These are phyloP conservation scores for Blumeria hordei DNA, from an alignment of 2,329 filamentous ascomycete species.

Conservation along the genomic window DNA sequence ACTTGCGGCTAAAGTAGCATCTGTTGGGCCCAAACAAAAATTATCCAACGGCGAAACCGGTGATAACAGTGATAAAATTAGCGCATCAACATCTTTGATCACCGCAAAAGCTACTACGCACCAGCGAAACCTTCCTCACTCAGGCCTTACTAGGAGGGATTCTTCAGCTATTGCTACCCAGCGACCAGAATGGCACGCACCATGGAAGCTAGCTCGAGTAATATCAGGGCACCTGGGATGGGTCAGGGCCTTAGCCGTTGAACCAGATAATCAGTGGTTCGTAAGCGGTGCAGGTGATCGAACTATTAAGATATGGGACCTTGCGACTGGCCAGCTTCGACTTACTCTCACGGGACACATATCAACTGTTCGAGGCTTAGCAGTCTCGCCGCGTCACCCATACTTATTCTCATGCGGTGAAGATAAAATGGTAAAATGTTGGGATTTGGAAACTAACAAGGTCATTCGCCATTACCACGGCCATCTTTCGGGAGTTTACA, in stretches of 20 bases:
- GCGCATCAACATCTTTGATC: slow-evolving; percentile 31
- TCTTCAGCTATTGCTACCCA: slow-evolving; percentile 31
- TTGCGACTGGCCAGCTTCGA: slow-evolving; percentile 63
- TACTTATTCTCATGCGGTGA: slow-evolving; percentile 96
- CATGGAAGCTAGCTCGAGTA: slow-evolving; percentile 95
- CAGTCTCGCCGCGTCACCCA: slow-evolving; percentile 77
- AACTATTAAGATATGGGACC: slow-evolving; percentile 97
- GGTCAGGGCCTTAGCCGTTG: slow-evolving; percentile 73
- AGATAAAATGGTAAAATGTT: slow-evolving; percentile 99
- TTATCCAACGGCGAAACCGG: slow-evolving; percentile 26
- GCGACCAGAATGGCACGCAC: slow-evolving; percentile 86
- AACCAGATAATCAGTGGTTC: slow-evolving; percentile 95
- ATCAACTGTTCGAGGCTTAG: slow-evolving; percentile 74
- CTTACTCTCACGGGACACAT: slow-evolving; percentile 87
- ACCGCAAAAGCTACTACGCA: slow-evolving; percentile 29
- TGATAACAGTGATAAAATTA: slow-evolving; percentile 15
- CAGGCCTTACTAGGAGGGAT: slow-evolving; percentile 31
- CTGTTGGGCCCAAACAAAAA: slow-evolving; percentile 30
- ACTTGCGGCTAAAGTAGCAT: slow-evolving; percentile 57
- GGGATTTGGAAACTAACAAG: slow-evolving; percentile 99
- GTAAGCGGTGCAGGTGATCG: slow-evolving; percentile 84
- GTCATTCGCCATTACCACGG: slow-evolving; percentile 96
- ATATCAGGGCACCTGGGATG: slow-evolving; percentile 92
- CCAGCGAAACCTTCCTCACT: slow-evolving; percentile 24
- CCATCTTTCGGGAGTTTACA: slow-evolving; percentile 88